Conservation (phyloP, 2,329 filamentous ascomycete species). For the Simplicillium sp. region DNA sequence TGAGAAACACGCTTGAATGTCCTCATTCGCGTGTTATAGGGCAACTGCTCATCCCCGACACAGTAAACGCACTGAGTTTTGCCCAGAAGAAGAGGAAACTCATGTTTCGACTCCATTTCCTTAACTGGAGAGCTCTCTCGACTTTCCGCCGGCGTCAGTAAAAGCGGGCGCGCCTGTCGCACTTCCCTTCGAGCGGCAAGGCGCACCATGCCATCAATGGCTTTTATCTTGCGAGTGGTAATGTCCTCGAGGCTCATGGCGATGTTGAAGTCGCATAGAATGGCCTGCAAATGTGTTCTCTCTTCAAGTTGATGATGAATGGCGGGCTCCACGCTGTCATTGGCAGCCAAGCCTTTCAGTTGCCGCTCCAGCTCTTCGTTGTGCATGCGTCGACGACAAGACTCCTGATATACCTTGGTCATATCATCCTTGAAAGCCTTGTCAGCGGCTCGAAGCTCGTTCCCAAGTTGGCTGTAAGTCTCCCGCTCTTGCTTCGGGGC, state of each 20-base stretch:
- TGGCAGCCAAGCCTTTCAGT: not conserved
- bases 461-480: not conserved
- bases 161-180: conserved; percentile 1
- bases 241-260: conserved; percentile 1
- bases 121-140: conserved; percentile 1
- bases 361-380: conserved; percentile 6
- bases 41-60: conserved; percentile 5
- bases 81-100: conserved; percentile 4
- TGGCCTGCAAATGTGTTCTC: conserved; percentile 1
- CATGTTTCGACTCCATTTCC: not conserved
- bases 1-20: conserved; percentile 4
- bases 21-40: conserved; percentile 1
- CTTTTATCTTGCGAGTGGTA: conserved; percentile 1
- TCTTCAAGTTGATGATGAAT: conserved; percentile 2
- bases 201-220: conserved; percentile 7
- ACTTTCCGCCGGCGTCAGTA: not conserved
- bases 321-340: conserved; percentile 1
- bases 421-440: conserved; percentile 5
- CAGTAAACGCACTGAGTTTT: conserved; percentile 8
- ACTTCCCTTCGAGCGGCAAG: conserved; percentile 6
- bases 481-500: not conserved
- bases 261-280: conserved; percentile 3
- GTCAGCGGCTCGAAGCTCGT: conserved; percentile 1
- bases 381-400: conserved; percentile 2
- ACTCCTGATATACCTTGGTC: conserved; percentile 5